phyloP scores from a whole-genome alignment of 495 filamentous ascomycete genomes.

The Penicillium egyptiacum region DNA sequence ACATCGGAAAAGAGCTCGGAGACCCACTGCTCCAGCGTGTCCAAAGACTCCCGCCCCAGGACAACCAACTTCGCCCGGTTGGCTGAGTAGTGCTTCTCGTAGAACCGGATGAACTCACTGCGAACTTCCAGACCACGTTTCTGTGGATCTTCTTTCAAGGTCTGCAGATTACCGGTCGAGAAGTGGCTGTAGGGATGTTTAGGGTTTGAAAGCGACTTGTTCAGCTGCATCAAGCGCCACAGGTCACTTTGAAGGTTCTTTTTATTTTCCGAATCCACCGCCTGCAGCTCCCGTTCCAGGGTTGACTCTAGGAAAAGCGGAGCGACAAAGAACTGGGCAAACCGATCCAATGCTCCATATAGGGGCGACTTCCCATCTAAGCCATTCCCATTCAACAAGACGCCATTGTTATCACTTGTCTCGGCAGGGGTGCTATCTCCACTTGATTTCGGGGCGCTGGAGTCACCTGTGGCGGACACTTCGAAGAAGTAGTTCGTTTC shows the following conservation, averaged over 20 bases:
- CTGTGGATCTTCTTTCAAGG: slow-evolving; percentile 80
- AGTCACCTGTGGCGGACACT: slow-evolving; percentile 66
- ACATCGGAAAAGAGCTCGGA: slow-evolving; percentile 81
- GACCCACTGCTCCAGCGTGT: slow-evolving; percentile 87
- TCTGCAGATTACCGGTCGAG: slow-evolving; percentile 89
- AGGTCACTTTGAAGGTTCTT: slow-evolving; percentile 96
- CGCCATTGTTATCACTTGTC: slow-evolving; percentile 34
- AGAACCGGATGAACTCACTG: slow-evolving; percentile 92
- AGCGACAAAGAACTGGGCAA: slow-evolving; percentile 95
- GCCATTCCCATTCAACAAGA: slow-evolving; percentile 13
- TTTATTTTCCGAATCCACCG: slow-evolving; percentile 98
- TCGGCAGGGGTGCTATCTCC: slow-evolving; percentile 34
- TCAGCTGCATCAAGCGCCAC: slow-evolving; percentile 91
- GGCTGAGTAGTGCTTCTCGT: slow-evolving; percentile 87
- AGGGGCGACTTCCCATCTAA: slow-evolving; percentile 59
- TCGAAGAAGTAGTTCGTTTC: slow-evolving; percentile 99
- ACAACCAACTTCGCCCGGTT: slow-evolving; percentile 96
- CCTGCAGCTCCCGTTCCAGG: slow-evolving; percentile 84
- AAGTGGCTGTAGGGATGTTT: slow-evolving; percentile 95
- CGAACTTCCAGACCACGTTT: slow-evolving; percentile 82
- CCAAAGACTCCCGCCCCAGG: slow-evolving; percentile 82
- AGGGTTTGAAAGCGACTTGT: slow-evolving; percentile 85
- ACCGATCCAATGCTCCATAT: slow-evolving; percentile 88
- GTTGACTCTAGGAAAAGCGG: slow-evolving; percentile 90
- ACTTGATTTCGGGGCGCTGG: slow-evolving; percentile 44